phyloP scores from a whole-genome alignment of 192 early-diverging fungal species.

The Jimgerdemannia flammicorona region DNA sequence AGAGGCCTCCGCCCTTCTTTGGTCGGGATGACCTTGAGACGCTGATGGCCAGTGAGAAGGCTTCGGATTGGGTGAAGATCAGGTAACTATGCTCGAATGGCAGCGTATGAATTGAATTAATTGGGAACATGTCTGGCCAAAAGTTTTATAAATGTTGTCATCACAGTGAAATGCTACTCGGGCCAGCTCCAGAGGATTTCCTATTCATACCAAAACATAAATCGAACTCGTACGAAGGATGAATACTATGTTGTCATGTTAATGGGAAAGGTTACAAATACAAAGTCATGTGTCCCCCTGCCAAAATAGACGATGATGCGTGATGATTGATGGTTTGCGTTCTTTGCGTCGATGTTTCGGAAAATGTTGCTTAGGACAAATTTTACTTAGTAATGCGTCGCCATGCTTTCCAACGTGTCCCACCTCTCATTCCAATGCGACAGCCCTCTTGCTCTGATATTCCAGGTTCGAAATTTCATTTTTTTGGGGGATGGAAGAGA shows the following conservation, averaged over 20 bases:
- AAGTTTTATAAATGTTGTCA: not conserved
- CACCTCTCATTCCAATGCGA: no score
- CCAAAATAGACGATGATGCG: no score
- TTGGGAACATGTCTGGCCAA: not conserved
- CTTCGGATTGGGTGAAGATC: slow-evolving; percentile 89
- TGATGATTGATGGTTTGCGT: no score
- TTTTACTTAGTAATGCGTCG: no score
- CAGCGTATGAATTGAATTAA: not conserved
- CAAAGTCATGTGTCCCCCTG: no score
- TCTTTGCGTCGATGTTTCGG: no score
- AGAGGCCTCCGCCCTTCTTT: slow-evolving; percentile 78
- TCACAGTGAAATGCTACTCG: slow-evolving; percentile 79
- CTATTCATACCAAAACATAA: slow-evolving; percentile 94
- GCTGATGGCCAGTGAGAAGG: slow-evolving; percentile 79
- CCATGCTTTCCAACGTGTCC: no score
- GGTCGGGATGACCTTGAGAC: slow-evolving; percentile 94
- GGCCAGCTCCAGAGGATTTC: slow-evolving; percentile 83
- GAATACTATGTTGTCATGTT: not conserved
- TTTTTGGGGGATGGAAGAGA: no score
- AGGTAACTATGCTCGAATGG: slow-evolving; percentile 25
- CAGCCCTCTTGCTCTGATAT: no score
- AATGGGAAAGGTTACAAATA: no score
- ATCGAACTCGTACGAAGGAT: slow-evolving; percentile 61
- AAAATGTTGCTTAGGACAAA: no score
- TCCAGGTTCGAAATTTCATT: no score